Base-by-base conservation (phyloP, 2,329 filamentous ascomycete species). In the Alternaria sp. region DNA sequence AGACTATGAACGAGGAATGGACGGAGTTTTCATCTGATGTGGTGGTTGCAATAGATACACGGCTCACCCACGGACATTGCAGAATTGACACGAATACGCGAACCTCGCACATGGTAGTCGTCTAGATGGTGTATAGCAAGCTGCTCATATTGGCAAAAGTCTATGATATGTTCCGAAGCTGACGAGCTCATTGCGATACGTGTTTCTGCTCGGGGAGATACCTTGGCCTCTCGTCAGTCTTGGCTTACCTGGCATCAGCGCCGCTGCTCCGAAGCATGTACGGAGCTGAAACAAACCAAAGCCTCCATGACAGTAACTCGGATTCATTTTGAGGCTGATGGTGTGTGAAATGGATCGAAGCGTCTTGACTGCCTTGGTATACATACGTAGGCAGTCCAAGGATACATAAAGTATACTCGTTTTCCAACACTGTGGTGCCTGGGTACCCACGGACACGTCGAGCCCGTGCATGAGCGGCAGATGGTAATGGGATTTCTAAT, bases 191-290 rank as follows among this genome's bases (percentile, higher is more conserved):
- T 38, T 3, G 32, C 46, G 8, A 36, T 38, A 18, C 3, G 24
- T 49, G 32, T 38, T 49, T 49, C 32, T 49, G 46, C 46, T 49
- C 30, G 46, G 46, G 30, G 46, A 49, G 46, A 49, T 49, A 38
- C 32, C 46, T 49, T 49, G 46, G 46, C 46, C 14, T 49, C 32
- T 36, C 46, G 32, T 38, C 20, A 26, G 46, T 38, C 30, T 49
- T 49, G 46, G 46, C 46, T 49, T 26, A 20, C 14, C 16, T 49
- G 46, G 46, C 32, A 36, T 38, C 32, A 38, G 32, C 46, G 32
- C n/a, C 46, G 24, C 14, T 24, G 24, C 46, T 7, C 32, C 30
- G 30, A 16, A 38, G 8, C 1, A 38, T 38, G 11, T 26, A 30
- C 20, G 34, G 46, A 38, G 8, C 46, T 49, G 46, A 38, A 49